Conservation (phyloP, 2,329 filamentous ascomycete species). For the Macrophomina tecta region DNA sequence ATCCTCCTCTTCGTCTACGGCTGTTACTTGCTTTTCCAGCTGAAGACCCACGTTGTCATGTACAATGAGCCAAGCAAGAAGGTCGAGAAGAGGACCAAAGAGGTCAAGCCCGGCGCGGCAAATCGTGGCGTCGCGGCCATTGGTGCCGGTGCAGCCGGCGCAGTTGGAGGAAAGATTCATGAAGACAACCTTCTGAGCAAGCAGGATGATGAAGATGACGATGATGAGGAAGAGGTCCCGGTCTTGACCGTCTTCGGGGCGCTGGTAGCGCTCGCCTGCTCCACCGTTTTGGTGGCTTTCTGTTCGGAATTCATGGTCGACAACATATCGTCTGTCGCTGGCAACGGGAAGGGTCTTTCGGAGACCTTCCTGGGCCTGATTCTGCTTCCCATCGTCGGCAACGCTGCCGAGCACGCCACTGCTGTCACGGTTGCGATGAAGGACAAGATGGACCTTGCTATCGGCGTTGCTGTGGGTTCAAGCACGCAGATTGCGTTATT, state of each 20-base stretch:
- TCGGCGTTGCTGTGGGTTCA: conserved; percentile 69
- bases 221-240: conserved; percentile 76
- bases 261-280: conserved; percentile 70
- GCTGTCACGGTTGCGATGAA: conserved; percentile 67
- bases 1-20: conserved; percentile 85
- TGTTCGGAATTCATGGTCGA: conserved; percentile 72
- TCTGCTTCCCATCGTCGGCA: conserved; percentile 69
- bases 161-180: conserved; percentile 58
- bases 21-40: conserved; percentile 87
- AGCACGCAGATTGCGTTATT: conserved; percentile 70
- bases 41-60: conserved; percentile 80
- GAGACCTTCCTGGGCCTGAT: conserved; percentile 69
- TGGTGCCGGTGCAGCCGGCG: conserved; percentile 58
- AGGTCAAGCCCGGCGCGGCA: conserved; percentile 57
- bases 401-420: conserved; percentile 70
- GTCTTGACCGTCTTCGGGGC: conserved; percentile 76
- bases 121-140: conserved; percentile 59
- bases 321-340: conserved; percentile 62
- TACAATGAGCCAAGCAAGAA: conserved; percentile 84
- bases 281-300: conserved; percentile 79
- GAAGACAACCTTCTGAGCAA: conserved; percentile 52
- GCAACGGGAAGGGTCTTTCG: conserved; percentile 53
- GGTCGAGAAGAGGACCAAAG: conserved; percentile 63
- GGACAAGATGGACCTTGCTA: conserved; percentile 72
- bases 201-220: conserved; percentile 51